Evolutionary conservation across 2,329 filamentous ascomycete species (phyloP).

Genomic region (Pseudogymnoascus sp.): DNA sequence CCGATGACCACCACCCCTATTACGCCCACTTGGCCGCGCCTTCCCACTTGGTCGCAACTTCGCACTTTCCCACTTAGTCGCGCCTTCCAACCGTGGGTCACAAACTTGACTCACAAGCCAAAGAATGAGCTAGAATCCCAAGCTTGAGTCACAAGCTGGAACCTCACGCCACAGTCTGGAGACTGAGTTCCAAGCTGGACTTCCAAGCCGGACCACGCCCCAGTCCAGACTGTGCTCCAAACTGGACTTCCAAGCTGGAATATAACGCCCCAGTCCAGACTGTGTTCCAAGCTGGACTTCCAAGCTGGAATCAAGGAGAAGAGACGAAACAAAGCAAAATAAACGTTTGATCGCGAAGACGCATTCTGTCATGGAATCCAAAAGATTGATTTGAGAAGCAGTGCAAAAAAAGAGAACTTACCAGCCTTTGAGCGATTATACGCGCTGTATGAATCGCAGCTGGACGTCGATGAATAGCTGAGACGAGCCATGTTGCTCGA

Average conservation of each 20-base stretch:
- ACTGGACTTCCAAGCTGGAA: neutral
- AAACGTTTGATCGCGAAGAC: neutral
- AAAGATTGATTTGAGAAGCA: neutral
- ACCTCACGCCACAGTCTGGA: too few species aligned
- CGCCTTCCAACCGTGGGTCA: neutral
- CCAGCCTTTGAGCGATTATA: slow-evolving; percentile 8
- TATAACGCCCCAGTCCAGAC: neutral
- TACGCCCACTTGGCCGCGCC: neutral
- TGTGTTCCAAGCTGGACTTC: neutral
- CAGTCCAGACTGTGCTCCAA: neutral
- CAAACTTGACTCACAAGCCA: neutral
- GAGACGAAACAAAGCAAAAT: neutral
- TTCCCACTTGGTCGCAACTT: neutral
- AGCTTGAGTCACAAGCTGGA: neutral
- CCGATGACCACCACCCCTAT: too few species aligned
- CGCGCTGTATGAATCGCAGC: slow-evolving; percentile 3
- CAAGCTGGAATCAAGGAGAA: neutral
- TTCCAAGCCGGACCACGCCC: neutral
- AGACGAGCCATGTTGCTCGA: slow-evolving; percentile 11
- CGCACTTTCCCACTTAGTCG: neutral
- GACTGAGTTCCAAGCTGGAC: neutral
- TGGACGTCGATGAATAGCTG: slow-evolving; percentile 1
- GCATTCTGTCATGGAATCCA: neutral
- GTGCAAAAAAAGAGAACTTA: neutral
- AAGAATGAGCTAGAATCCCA: too few species aligned